Percentiles rank a stretch among this genome's conserved stretches.
These are phyloP conservation scores for Monilinia polystroma DNA, from an alignment of 2,329 filamentous ascomycete genomes.

Conservation along the genomic window DNA sequence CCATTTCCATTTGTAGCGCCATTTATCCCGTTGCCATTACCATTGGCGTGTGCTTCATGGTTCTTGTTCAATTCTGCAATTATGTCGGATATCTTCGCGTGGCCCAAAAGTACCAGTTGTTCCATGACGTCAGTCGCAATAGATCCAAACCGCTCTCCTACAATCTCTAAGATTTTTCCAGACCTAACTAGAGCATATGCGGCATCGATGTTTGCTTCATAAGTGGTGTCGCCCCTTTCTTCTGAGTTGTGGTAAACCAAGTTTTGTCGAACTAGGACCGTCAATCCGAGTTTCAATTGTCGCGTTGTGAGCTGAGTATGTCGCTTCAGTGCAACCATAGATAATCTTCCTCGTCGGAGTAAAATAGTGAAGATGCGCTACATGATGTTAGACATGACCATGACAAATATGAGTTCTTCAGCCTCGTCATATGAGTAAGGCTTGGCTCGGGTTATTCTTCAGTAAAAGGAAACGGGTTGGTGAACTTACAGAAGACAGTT, in stretches of 20 bases:
- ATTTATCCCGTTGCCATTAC: conserved; percentile 36
- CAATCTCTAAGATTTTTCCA: conserved; percentile 76
- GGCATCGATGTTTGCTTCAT: conserved; percentile 77
- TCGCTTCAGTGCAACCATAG: conserved; percentile 65
- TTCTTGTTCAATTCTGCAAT: conserved; percentile 56
- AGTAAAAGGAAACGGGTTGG: conserved; percentile 5
- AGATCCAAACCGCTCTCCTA: conserved; percentile 72
- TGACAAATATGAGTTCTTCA: conserved; percentile 19
- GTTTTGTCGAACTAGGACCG: conserved; percentile 84
- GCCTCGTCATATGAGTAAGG: conserved; percentile 22
- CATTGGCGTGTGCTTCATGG: conserved; percentile 35
- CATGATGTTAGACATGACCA: conserved; percentile 33
- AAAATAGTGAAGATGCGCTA: conserved; percentile 84
- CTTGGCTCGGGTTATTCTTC: conserved; percentile 7
- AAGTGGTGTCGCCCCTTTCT: conserved; percentile 62
- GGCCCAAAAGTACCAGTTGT: conserved; percentile 73
- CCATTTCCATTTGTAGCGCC: conserved; percentile 28
- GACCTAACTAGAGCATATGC: conserved; percentile 81
- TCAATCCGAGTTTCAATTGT: conserved; percentile 77
- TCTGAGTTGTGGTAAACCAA: conserved; percentile 68
- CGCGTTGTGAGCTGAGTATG: conserved; percentile 71
- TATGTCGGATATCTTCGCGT: conserved; percentile 70
- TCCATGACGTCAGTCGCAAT: conserved; percentile 72
- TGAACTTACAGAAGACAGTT: conserved; percentile 79
- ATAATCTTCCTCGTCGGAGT: conserved; percentile 74